Evolutionary conservation across 495 filamentous ascomycete genomes (phyloP).

Genomic region (Cairneyella variabilis): DNA sequence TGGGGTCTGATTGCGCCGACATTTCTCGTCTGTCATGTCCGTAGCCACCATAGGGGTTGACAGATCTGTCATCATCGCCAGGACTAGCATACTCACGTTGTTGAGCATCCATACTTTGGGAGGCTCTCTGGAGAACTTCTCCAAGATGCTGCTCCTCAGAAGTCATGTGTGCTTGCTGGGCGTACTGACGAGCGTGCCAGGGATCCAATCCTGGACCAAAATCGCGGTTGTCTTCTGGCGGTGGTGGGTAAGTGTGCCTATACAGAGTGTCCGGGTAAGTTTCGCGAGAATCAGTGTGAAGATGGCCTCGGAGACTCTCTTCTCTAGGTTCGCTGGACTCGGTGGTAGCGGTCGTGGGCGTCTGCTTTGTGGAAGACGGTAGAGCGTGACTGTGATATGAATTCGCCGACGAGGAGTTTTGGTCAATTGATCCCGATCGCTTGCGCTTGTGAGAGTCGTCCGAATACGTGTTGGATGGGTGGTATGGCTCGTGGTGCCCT

Average conservation of each 20-base stretch:
- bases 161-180: slow-evolving; percentile 36
- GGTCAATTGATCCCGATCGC: slow-evolving; percentile 43
- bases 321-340: slow-evolving; percentile 24
- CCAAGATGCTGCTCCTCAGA: slow-evolving; percentile 44
- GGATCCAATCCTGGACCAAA: slow-evolving; percentile 28
- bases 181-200: slow-evolving; percentile 41
- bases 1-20: slow-evolving; percentile 64
- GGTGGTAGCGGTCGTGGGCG: slow-evolving; percentile 28
- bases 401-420: slow-evolving; percentile 25
- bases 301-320: slow-evolving; percentile 10
- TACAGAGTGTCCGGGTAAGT: slow-evolving; percentile 32
- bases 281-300: slow-evolving; percentile 37
- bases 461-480: slow-evolving; percentile 29
- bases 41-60: slow-evolving; percentile 39
- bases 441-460: slow-evolving; percentile 51
- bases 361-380: slow-evolving; percentile 32
- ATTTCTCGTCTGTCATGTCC: slow-evolving; percentile 43
- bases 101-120: slow-evolving; percentile 23
- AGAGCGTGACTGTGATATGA: slow-evolving; percentile 32
- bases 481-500: slow-evolving; percentile 18
- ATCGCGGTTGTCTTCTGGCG: slow-evolving; percentile 37
- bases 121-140: slow-evolving; percentile 28
- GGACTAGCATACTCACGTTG: slow-evolving; percentile 45
- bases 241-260: slow-evolving; percentile 22
- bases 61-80: slow-evolving; percentile 38